phyloP scores from a whole-genome alignment of 768 basidiomycete genomes.

The Psilocybe cubensis region DNA sequence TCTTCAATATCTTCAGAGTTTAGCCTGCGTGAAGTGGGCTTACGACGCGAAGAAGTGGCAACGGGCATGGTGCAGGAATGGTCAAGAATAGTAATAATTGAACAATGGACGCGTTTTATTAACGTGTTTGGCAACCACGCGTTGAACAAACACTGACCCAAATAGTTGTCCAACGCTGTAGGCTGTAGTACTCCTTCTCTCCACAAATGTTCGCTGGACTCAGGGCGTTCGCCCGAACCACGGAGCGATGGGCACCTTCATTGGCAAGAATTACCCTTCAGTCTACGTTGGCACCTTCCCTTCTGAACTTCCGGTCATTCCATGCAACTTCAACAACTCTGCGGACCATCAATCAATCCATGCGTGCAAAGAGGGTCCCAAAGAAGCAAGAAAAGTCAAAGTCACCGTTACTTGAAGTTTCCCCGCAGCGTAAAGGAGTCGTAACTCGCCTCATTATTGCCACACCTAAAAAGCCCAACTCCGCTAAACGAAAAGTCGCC shows the following conservation, averaged over 20 bases:
- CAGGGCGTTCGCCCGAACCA: slow-evolving; percentile 32
- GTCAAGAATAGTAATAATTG: slow-evolving; percentile 13
- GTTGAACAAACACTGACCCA: slow-evolving; percentile 25
- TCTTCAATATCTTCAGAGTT: slow-evolving; percentile 68
- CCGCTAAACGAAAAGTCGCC: slow-evolving; percentile 96
- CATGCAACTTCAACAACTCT: slow-evolving; percentile 60
- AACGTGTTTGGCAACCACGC: slow-evolving; percentile 29
- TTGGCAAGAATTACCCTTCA: slow-evolving; percentile 20
- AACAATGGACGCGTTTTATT: slow-evolving; percentile 35
- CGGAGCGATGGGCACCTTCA: slow-evolving; percentile 30
- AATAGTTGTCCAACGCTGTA: no score
- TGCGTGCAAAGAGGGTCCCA: slow-evolving; percentile 70
- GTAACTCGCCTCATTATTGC: slow-evolving; percentile 79
- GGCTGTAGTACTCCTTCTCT: background rate
- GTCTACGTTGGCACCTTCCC: slow-evolving; percentile 11
- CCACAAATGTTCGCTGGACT: slow-evolving; percentile 42
- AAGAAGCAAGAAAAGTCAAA: slow-evolving; percentile 54
- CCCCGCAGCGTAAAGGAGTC: slow-evolving; percentile 92
- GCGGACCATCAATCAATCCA: slow-evolving; percentile 87
- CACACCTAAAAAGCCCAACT: slow-evolving; percentile 98
- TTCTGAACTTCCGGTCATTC: slow-evolving; percentile 52
- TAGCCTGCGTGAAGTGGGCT: slow-evolving; percentile 41
- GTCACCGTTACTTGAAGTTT: slow-evolving; percentile 79
- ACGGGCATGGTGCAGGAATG: slow-evolving; percentile 37
- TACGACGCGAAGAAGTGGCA: slow-evolving; percentile 42